Base-by-base conservation (phyloP, 352 stramenopile species). In the Pythium dissimile region DNA sequence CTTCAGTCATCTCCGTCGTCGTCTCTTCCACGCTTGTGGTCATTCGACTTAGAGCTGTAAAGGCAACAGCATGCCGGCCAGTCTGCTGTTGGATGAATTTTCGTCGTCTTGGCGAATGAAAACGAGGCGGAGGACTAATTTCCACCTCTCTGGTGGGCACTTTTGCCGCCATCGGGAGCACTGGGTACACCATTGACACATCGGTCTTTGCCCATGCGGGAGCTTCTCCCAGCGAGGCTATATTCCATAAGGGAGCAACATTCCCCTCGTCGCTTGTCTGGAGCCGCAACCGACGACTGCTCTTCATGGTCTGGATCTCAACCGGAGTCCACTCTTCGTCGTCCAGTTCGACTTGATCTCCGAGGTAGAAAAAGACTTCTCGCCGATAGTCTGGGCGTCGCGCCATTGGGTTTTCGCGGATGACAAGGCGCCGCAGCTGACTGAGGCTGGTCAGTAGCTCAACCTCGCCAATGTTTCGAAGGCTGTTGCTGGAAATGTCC, bases 281-380 rank as follows among this genome's bases (percentile, higher is more conserved):
- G 28, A 34, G 57, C 44, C 63, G 70, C 7, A 92, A 38, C 46
- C 75, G 75, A 2, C 85, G 80, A 12, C 76, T 67, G 28, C 72
- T 70, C 51, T 81, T 79, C 86, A 95, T 94, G 32, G 77, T 94
- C 21, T 68, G 63, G 7, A 90, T 39, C 55, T 95, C 84, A 1
- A 75, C 64, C 4, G 62, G 45, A 4, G 57, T 89, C 86, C 86
- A 95, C 7, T 62, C 47, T 32, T 78, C 54, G 5, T 72, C 69
- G 21, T 95, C 86, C 5, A 95, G 46, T 49, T 89, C 77, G 13
- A 95, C 52, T 12, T 45, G 32, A 48, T 86, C 75, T 7, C 84
- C 77, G 24, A 95, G 51, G 54, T 84, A 93, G 34, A 95, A 94
- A 1, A 94, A 45, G 16, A 92, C 75, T 51, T 95, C 84, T 21